phyloP scores from a whole-genome alignment of 371 early-diverging fungal species.

The Mortierella sp. region DNA sequence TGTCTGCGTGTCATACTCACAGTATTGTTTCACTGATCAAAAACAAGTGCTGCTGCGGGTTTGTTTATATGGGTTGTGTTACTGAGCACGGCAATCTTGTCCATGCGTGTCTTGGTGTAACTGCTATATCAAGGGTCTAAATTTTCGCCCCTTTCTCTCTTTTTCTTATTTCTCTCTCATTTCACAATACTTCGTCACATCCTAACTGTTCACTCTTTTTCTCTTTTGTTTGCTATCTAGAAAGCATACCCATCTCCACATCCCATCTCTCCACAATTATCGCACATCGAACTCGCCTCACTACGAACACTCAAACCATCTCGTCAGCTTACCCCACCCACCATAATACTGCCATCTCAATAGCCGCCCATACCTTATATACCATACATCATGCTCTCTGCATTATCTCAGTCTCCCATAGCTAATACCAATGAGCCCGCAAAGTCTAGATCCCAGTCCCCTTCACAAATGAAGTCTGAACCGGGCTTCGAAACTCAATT shows the following conservation, averaged over 20 bases:
- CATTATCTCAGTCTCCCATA: constrained; percentile 31
- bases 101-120: neutral
- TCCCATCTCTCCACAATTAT: too few species aligned
- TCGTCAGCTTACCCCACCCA: too few species aligned
- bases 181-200: neutral
- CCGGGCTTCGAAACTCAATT: constrained; percentile 10
- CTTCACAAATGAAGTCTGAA: constrained; percentile 24
- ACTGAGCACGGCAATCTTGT: neutral
- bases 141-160: neutral
- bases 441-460: constrained; percentile 16
- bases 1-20: neutral
- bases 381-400: constrained; percentile 26
- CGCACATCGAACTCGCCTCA: too few species aligned
- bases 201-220: neutral
- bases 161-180: neutral
- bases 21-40: neutral
- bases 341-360: neutral
- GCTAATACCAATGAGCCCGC: constrained; percentile 19
- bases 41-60: neutral
- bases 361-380: neutral
- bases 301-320: too few species aligned
- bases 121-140: constrained; percentile 15
- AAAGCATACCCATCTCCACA: too few species aligned
- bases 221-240: neutral
- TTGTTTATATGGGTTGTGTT: neutral